Evolutionary conservation across 768 basidiomycete species (phyloP), one percentile per base, ranked within the genome.

Genomic region (Sporobolomyces pararoseus): DNA sequence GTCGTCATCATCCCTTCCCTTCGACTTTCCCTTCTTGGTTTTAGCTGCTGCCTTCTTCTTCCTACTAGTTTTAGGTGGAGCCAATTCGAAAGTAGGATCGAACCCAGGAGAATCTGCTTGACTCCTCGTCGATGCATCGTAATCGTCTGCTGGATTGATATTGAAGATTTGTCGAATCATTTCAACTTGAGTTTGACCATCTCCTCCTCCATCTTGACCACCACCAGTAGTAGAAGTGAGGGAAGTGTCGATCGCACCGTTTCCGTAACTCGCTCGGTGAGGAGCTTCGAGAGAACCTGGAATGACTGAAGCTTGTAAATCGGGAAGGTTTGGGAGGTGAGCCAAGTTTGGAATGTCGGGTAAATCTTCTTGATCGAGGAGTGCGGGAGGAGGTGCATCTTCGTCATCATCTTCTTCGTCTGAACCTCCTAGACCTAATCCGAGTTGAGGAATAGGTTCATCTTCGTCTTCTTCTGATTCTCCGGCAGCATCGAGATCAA

Each of bases 91-190:
- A 27, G 23, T 47, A 16, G 23, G 44, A 16, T 27, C 10, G 51
- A 53, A 25, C 51, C 27, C n/a, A n/a, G n/a, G n/a, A n/a, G n/a
- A n/a, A n/a, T n/a, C n/a, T n/a, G n/a, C 39, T 9, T 42, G 39
- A 42, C 39, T 17, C 39, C 9, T 42, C 58, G 58, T 10, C 58
- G 47, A 31, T 25, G 32, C 47, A 29, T 60, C 58, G 58, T 29
- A 47, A 7, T 60, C 58, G 6, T 60, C 58, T 3, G 58, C 58
- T 17, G 42, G 58, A 42, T 60, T 60, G 44, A 60, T 60, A 31
- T 47, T 60, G 44, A 60, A 60, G 58, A 60, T 60, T 32, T 60
- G 58, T 29, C 58, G 58, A 32, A 60, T 60, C 58, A 47, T 60
- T 31, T 60, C 58, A 29, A 60, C 58, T 37, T 60, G 58, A 25